A percentile compares a stretch with the other conserved stretches of the same genome.
These are phyloP conservation scores for Microcos paniculata DNA, from an alignment of 345 rosid genomes.

Conservation along the genomic window DNA sequence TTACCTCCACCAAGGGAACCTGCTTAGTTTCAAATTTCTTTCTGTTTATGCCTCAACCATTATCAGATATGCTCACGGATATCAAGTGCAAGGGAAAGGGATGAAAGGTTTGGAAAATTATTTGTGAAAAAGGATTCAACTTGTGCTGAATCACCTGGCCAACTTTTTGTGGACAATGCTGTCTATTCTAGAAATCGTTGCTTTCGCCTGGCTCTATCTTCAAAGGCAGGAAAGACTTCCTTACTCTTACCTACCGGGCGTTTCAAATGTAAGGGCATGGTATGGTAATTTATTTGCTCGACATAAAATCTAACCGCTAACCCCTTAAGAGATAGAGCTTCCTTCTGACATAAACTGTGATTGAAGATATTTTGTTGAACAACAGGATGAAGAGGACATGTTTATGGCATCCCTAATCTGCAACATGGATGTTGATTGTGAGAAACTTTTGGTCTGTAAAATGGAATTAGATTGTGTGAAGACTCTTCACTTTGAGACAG, in stretches of 20 bases:
- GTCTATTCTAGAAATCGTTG: constrained; percentile 94
- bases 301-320: constrained; percentile 6
- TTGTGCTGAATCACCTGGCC: constrained; percentile 41
- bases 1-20: neutral
- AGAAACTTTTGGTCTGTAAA: constrained; percentile 87
- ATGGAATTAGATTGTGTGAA: constrained; percentile 84
- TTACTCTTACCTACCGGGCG: constrained; percentile 82
- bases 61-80: constrained; percentile 77
- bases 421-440: constrained; percentile 70
- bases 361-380: constrained; percentile 15
- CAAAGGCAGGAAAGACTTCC: constrained; percentile 90
- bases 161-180: constrained; percentile 84
- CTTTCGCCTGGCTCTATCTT: constrained; percentile 86
- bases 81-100: constrained; percentile 45
- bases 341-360: neutral
- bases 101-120: constrained; percentile 48
- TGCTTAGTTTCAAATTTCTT: constrained; percentile 12
- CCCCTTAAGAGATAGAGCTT: neutral
- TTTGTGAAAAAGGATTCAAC: constrained; percentile 68
- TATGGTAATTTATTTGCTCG: constrained; percentile 33
- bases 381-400: constrained; percentile 75
- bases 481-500: constrained; percentile 85
- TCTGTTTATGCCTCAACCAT: constrained; percentile 13
- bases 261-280: constrained; percentile 80
- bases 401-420: constrained; percentile 92